phyloP scores from a whole-genome alignment of 805 yeast species.

The Wickerhamomyces silvicola region DNA sequence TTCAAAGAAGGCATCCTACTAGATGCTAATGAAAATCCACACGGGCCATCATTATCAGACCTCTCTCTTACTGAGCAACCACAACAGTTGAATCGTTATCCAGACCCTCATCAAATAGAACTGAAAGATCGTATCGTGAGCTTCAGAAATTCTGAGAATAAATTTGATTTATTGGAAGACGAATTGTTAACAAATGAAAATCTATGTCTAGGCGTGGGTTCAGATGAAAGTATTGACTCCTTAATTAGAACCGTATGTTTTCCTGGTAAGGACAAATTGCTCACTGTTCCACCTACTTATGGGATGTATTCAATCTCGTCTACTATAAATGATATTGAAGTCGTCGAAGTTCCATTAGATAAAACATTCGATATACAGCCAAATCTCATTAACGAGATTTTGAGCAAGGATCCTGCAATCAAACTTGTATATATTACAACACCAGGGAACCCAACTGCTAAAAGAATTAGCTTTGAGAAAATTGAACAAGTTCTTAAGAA shows the following conservation, averaged over 20 bases:
- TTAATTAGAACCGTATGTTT: conserved; percentile 75
- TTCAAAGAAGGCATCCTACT: conserved; percentile 80
- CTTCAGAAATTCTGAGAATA: conserved; percentile 54
- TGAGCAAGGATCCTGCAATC: conserved; percentile 52
- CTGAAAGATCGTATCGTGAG: conserved; percentile 67
- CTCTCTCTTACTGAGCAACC: conserved; percentile 37
- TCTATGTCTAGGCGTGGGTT: conserved; percentile 91
- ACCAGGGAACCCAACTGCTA: conserved; percentile 96
- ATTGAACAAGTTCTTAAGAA: conserved; percentile 42
- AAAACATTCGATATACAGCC: conserved; percentile 59
- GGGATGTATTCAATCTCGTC: conserved; percentile 96
- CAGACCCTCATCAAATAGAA: conserved; percentile 89
- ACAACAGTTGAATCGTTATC: conserved; percentile 79
- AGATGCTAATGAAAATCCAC: conserved; percentile 95
- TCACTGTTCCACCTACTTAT: conserved; percentile 92
- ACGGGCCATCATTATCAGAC: conserved; percentile 68
- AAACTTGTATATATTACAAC: conserved; percentile 82
- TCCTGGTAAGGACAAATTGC: conserved; percentile 77
- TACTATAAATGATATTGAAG: conserved; percentile 76
- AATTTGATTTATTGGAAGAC: conserved; percentile 18
- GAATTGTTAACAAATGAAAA: conserved; percentile 50
- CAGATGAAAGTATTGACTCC: conserved; percentile 92
- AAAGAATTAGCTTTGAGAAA: conserved; percentile 42
- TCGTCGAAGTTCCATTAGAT: conserved; percentile 68
- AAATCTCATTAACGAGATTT: conserved; percentile 42